Base-by-base conservation (phyloP, 352 stramenopile species). In the Pythium scleroteichum region DNA sequence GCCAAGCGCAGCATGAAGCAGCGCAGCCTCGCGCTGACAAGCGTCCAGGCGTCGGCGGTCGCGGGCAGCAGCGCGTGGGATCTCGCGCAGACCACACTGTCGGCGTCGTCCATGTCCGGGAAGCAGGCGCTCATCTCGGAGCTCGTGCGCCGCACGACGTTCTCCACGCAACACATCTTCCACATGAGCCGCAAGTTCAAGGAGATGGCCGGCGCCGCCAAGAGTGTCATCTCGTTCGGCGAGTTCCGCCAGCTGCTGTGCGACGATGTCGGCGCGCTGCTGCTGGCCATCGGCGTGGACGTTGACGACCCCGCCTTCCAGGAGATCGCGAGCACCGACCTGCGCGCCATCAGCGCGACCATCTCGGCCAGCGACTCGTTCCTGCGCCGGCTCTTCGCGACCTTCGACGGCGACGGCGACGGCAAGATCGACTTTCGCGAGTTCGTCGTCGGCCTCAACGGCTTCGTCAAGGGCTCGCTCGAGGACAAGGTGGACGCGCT, bases 111-210 rank as follows among this genome's bases (percentile, higher is more conserved):
- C 16, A 48, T 40, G 13, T 42, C 39, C 4, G 67, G 74, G 2
- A 83, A 83, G 55, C 74, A 83, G 51, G 71, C 69, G 10, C 74
- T 83, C 8, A 78, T 83, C 44, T 65, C 71, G 0, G 71, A 83
- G 66, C 71, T 83, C 17, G 68, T 78, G 44, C 26, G 39, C 16
- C 62, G 54, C 27, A 80, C 74, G 8, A 61, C 71, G 23, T 83
- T 83, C 49, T 72, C 65, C 24, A 80, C 71, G 40, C 47, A 71
- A 19, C 64, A 74, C 53, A 79, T 83, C 19, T 83, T 80, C 51
- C 71, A 79, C 27, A 62, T 83, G 69, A 83, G 74, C 33, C 73
- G 74, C 53, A 70, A 72, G 66, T 83, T 83, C 60, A 80, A 80
- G 40, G 59, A 70, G 33, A 71, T 78, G n/a, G 74, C 74, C 2